Base-by-base conservation (phyloP, 371 early-diverging fungal species). In the Encephalitozoon intestinalis region DNA sequence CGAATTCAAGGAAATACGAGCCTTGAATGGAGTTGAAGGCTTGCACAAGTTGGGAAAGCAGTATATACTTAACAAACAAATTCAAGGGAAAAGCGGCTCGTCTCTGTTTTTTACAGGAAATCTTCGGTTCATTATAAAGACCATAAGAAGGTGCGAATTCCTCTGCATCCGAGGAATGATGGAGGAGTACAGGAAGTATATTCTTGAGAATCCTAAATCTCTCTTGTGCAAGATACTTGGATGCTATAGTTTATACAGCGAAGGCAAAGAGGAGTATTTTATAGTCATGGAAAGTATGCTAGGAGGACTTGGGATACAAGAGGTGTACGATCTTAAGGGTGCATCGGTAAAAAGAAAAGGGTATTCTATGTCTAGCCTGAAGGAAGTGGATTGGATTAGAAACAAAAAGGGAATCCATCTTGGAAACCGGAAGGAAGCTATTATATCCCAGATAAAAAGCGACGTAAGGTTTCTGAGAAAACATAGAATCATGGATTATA, bases 281-380 rank as follows among this genome's bases (percentile, higher is more conserved):
- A 54, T 82, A 12, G 63, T 76, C 1, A 82, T 82, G 82, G 53
- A 82, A n/a, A 82, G 79, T 69, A 66, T 77, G 9, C 53, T 82
- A 11, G 34, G 46, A 0, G 37, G 28, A 5, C 12, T 2, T 5
- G 30, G n/a, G 9, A 43, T 40, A 8, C 34, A 37, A 8, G 30
- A 72, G 46, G 63, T 82, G 0, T 82, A 63, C 43, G 82, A 82
- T 51, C 40, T 82, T 6, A 82, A 82, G 69, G 82, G 82, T 21
- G 18, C n/a, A n/a, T 30, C 70, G 64, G 23, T 76, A n/a, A 28
- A 23, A 1, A 72, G 82, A 43, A 68, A 31, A 49, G 46, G 39
- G 23, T 37, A 28, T 1, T 58, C 51, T 1, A 12, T 41, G 15
- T 53, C 26, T 15, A 73, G 53, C n/a, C 54, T 49, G 34, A 77